Conservation (phyloP, 139 green algal genomes). For the Edaphochlamys debaryana region DNA sequence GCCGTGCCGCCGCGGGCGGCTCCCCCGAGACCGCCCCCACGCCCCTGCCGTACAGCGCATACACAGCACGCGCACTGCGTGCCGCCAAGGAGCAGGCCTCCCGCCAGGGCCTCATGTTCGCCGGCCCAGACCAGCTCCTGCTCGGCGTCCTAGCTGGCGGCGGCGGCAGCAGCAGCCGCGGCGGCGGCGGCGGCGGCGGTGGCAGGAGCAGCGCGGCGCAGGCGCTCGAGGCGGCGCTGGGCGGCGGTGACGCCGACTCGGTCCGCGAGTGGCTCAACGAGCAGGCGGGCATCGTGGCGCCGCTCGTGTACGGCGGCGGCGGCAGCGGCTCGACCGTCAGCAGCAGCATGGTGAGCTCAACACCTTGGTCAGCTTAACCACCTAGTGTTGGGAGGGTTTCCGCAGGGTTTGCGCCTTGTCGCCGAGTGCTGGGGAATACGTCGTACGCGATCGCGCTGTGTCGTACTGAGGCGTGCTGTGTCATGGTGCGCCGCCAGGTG, state of each 20-base stretch:
- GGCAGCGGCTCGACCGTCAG: neutral
- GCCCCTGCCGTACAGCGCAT: neutral
- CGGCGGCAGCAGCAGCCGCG: neutral
- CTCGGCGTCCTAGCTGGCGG: constrained; percentile 10
- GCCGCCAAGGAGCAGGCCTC: constrained; percentile 19
- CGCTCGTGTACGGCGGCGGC: neutral
- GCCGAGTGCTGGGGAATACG: too few species aligned
- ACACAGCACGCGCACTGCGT: neutral
- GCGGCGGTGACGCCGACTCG: neutral
- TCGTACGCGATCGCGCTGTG: too few species aligned
- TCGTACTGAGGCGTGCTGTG: too few species aligned
- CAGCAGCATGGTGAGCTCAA: too few species aligned
- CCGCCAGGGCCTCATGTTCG: constrained; percentile 25
- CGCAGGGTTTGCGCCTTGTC: too few species aligned
- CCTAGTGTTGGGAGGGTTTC: too few species aligned
- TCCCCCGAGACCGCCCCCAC: too few species aligned
- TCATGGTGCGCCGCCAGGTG: neutral
- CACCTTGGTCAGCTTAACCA: too few species aligned
- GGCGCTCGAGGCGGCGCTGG: neutral
- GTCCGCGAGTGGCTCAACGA: constrained; percentile 33
- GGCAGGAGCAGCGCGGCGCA: neutral
- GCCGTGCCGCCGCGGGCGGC: too few species aligned
- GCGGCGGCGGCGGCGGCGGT: neutral
- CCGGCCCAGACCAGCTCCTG: constrained; percentile 23
- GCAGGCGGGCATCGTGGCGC: neutral